These are phyloP conservation scores for Cyberlindnera meyerae DNA, from an alignment of 805 yeast genomes.

Conservation along the genomic window DNA sequence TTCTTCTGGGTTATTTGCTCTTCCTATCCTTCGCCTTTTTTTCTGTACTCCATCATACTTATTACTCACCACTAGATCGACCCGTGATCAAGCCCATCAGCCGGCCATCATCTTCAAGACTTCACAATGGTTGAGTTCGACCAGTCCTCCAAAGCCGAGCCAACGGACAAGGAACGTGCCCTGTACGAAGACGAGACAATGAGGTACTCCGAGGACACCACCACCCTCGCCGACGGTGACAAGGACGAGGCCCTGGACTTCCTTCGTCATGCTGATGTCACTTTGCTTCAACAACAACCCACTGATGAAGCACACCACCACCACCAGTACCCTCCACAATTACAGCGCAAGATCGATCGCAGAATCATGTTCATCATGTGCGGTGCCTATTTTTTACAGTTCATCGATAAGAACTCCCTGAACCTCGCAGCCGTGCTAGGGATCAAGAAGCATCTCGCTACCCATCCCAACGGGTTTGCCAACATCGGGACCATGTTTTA, in stretches of 20 bases:
- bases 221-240: conserved; percentile 15
- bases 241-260: conserved; percentile 25
- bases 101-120: too few relatives aligned
- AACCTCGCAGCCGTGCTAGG: conserved; percentile 67
- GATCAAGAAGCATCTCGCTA: conserved; percentile 39
- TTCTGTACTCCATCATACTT: too few relatives aligned
- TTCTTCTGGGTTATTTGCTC: too few relatives aligned
- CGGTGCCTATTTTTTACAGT: conserved; percentile 50
- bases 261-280: conserved; percentile 12
- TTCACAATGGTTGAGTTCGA: conserved; percentile 1
- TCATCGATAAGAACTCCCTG: conserved; percentile 52
- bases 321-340: conserved; percentile 19
- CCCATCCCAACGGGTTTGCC: conserved; percentile 42
- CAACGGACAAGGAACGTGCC: background rate
- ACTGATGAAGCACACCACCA: conserved; percentile 7
- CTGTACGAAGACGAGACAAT: conserved; percentile 1
- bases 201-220: conserved; percentile 11
- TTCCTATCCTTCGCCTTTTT: too few relatives aligned
- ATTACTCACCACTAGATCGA: too few relatives aligned
- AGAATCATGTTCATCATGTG: conserved; percentile 47
- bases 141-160: background rate
- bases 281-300: conserved; percentile 2
- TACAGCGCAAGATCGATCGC: conserved; percentile 39
- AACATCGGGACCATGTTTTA: conserved; percentile 50
- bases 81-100: too few relatives aligned